Conservation (phyloP, 805 yeast species). For the Kluyveromyces nonfermentans region DNA sequence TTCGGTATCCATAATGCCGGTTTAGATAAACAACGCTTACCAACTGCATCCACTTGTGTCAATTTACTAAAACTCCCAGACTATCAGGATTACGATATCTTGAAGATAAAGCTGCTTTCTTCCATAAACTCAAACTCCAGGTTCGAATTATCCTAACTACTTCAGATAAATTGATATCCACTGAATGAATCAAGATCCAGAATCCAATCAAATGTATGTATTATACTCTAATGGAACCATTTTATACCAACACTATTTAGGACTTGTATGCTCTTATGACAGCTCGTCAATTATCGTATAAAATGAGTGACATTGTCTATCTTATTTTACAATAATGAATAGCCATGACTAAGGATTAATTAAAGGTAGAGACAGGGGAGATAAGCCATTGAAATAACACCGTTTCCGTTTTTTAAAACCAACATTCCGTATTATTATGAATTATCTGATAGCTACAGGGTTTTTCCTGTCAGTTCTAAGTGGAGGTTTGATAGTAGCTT, state of each 20-base stretch:
- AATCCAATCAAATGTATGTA: too few relatives aligned
- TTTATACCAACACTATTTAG: too few relatives aligned
- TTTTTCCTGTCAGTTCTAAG: background rate
- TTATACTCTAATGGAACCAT: too few relatives aligned
- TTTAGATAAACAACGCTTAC: constrained; percentile 46
- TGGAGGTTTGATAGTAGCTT: background rate
- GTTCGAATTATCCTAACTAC: constrained; percentile 59
- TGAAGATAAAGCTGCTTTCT: constrained; percentile 59
- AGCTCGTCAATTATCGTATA: too few relatives aligned
- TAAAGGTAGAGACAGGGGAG: too few relatives aligned
- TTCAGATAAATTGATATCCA: background rate
- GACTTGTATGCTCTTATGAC: too few relatives aligned
- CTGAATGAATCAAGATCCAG: background rate
- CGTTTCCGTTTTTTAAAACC: too few relatives aligned
- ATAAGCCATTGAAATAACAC: too few relatives aligned
- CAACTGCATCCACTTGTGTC: constrained; percentile 91
- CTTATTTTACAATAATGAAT: too few relatives aligned
- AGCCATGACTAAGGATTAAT: too few relatives aligned
- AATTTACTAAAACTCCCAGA: constrained; percentile 81
- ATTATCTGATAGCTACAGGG: background rate
- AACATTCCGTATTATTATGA: too few relatives aligned
- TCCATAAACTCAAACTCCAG: constrained; percentile 80
- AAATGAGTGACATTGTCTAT: too few relatives aligned
- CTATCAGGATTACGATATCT: constrained; percentile 48
- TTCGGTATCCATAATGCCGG: constrained; percentile 77